phyloP scores from a whole-genome alignment of 2,329 filamentous ascomycete species.

The Alternaria alternata region DNA sequence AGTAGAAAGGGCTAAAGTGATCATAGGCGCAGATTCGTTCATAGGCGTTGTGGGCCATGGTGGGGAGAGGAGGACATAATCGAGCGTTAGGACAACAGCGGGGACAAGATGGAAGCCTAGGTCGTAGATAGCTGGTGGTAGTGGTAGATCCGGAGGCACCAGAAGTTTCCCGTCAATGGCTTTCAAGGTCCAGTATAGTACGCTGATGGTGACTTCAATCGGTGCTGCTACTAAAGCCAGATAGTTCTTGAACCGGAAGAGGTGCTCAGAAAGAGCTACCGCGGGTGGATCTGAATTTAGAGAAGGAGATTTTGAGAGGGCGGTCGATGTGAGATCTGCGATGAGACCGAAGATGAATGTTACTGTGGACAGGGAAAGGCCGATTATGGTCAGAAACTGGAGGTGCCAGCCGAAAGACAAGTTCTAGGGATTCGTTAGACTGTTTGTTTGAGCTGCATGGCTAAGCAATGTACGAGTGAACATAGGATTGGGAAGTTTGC shows the following conservation, averaged over 20 bases:
- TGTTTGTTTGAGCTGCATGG: not conserved
- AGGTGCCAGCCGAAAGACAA: conserved; percentile 72
- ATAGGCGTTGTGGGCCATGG: conserved; percentile 70
- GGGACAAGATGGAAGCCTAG: conserved; percentile 61
- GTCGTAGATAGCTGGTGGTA: conserved; percentile 62
- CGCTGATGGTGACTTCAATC: conserved; percentile 73
- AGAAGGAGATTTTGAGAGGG: conserved; percentile 33
- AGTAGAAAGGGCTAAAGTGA: conserved; percentile 66
- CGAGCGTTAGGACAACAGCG: conserved; percentile 68
- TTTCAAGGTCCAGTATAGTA: conserved; percentile 76
- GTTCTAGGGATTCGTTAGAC: conserved; percentile 49
- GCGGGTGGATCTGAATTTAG: conserved; percentile 4
- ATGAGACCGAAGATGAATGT: conserved; percentile 70
- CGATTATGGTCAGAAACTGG: conserved; percentile 79
- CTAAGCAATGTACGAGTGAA: not conserved
- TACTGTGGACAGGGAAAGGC: conserved; percentile 66
- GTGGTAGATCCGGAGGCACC: conserved; percentile 54
- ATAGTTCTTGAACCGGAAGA: conserved; percentile 73
- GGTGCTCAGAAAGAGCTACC: conserved; percentile 50
- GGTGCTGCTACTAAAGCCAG: conserved; percentile 72
- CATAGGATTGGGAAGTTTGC: not conserved
- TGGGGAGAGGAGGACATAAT: conserved; percentile 74
- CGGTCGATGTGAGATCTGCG: conserved; percentile 63
- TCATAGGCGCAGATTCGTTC: conserved; percentile 57
- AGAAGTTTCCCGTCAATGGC: conserved; percentile 62